Conservation (phyloP, 371 early-diverging fungal genomes). For the Mucor indicus region DNA sequence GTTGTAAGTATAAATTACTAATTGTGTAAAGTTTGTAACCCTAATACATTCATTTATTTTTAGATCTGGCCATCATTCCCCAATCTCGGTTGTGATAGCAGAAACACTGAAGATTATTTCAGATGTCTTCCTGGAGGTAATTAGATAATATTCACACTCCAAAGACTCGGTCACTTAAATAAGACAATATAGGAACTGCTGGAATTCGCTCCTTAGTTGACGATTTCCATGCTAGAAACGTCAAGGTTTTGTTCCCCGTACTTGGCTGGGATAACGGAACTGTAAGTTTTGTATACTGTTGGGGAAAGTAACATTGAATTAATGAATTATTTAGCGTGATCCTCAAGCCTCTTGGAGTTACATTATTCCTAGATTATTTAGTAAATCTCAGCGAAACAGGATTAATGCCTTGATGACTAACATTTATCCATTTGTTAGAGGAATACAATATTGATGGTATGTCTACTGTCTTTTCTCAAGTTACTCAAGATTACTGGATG, state of each 20-base stretch:
- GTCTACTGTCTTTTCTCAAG: slow-evolving; percentile 14
- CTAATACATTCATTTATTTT: background rate
- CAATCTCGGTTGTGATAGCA: slow-evolving; percentile 28
- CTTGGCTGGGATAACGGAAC: slow-evolving; percentile 26
- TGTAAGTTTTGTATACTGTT: slow-evolving; percentile 9
- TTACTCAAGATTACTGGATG: slow-evolving; percentile 25
- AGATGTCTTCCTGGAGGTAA: slow-evolving; percentile 28
- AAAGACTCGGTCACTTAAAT: background rate
- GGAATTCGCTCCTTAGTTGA: slow-evolving; percentile 20
- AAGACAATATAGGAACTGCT: slow-evolving; percentile 6
- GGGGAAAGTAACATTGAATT: no score
- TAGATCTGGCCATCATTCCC: slow-evolving; percentile 26
- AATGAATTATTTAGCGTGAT: slow-evolving; percentile 26
- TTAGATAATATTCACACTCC: background rate
- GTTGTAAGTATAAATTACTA: no score
- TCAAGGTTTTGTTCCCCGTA: slow-evolving; percentile 23
- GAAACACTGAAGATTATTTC: slow-evolving; percentile 26
- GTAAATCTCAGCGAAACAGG: no score
- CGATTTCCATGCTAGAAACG: slow-evolving; percentile 15
- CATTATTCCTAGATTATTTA: slow-evolving; percentile 25
- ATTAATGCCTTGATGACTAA: no score
- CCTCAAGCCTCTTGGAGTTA: slow-evolving; percentile 29
- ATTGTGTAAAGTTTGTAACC: no score
- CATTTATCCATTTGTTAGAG: slow-evolving; percentile 10
- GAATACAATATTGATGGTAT: slow-evolving; percentile 28